Base-by-base conservation (phyloP, 1,139 yeast species). In the Candida neerlandica region DNA sequence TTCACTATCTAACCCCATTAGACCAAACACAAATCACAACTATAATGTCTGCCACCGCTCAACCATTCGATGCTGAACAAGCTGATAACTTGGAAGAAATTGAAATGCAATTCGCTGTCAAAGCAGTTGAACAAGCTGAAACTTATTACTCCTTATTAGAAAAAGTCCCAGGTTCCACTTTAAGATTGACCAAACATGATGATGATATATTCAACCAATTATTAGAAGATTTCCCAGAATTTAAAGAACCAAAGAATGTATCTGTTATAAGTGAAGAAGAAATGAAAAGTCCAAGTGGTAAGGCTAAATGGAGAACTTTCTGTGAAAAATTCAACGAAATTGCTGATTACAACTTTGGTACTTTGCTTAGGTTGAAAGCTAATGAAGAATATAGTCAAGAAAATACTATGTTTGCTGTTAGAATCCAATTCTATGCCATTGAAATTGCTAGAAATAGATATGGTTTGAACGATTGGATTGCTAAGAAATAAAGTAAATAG, bases 101-200 rank as follows among this genome's bases (percentile, higher is more conserved):
- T 63, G 98, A 92, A 71, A 89, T 84, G 80, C 97, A 92, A 73
- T 94, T 94, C 64, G 98, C 99, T 46, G 99, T 95, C 55, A 91
- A 89, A 72, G 99, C 98, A 7, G 99, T 95, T 23, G 85, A 83
- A 69, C 98, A 95, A 69, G 95, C 96, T 53, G 96, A 89, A 66
- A 86, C 97, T 2, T 95, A 94, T 79, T 94, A 97, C 97, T 78
- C 79, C 47, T 73, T 95, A 53, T 71, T 95, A 49, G 80, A 80
- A 54, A 82, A 83, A 58, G 75, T 91, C 47, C 86, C 89, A 49
- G 98, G 96, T 14, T 81, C 96, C 39, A 81, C 80, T 58, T 77
- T 94, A 58, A 87, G 83, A 65, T 75, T 94, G 55, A 90, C 97
- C 47, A 80, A 82, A 63, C 79, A 71, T 56, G 99, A 95, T 67